Percentiles rank a stretch among this genome's conserved stretches.
These are phyloP conservation scores for Clonostachys rosea DNA, from an alignment of 2,329 filamentous ascomycete genomes.

Conservation along the genomic window DNA sequence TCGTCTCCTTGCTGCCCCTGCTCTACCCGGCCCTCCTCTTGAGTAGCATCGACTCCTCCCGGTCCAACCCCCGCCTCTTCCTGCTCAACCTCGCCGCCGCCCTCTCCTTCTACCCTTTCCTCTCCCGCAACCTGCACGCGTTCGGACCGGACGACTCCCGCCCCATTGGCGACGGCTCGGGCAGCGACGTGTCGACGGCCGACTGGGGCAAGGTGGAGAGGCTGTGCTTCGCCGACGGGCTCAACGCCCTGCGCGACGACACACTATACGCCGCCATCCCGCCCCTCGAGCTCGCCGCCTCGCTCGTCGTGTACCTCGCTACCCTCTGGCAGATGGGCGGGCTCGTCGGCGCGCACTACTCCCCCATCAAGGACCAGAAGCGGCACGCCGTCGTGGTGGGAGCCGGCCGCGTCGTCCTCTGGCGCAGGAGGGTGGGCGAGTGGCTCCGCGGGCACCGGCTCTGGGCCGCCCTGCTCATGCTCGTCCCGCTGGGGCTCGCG, in stretches of 20 bases:
- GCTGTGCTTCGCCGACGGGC: neutral
- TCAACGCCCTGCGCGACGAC: neutral
- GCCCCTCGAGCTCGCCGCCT: neutral
- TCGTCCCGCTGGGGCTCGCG: neutral
- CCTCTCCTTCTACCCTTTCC: constrained; percentile 14
- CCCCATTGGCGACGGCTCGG: constrained; percentile 6
- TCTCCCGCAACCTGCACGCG: constrained; percentile 13
- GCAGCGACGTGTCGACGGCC: neutral
- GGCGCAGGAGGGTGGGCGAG: neutral
- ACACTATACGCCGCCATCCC: neutral
- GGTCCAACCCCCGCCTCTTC: neutral
- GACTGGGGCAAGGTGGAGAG: neutral
- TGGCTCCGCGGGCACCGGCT: neutral
- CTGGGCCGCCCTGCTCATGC: neutral
- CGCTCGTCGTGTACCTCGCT: neutral
- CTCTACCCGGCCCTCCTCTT: constrained; percentile 10
- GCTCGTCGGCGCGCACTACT: neutral
- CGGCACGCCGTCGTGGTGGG: too few species aligned
- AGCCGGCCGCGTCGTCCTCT: neutral
- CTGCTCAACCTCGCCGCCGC: constrained; percentile 2
- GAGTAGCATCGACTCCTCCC: neutral
- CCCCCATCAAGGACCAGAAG: neutral
- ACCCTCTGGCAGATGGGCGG: neutral
- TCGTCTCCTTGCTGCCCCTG: constrained; percentile 13
- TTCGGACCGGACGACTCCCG: constrained; percentile 4